These are phyloP conservation scores for Dorcoceras hygrometricum DNA, from an alignment of 257 asterid genomes.

Conservation along the genomic window DNA sequence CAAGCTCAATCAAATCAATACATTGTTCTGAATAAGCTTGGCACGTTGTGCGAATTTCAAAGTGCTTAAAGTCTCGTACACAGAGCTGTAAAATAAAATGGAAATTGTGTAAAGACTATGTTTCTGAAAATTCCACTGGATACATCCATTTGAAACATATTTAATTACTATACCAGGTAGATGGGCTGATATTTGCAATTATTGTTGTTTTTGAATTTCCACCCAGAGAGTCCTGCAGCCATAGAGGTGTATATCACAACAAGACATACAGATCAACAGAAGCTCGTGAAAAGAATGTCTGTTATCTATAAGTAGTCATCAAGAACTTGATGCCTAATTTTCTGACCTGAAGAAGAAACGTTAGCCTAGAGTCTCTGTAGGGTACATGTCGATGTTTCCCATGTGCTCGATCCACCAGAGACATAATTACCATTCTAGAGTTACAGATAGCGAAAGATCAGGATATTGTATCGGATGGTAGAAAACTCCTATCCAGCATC, in stretches of 20 bases:
- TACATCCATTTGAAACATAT: conserved; percentile 12
- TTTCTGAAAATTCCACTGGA: conserved; percentile 11
- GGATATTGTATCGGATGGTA: neutral
- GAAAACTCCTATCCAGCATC: neutral
- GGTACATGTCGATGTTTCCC: conserved; percentile 86
- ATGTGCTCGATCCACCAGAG: conserved; percentile 80
- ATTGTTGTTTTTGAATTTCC: conserved; percentile 86
- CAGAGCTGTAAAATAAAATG: conserved; percentile 49
- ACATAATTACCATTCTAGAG: conserved; percentile 76
- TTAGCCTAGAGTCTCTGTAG: conserved; percentile 83
- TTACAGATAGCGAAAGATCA: conserved; percentile 25
- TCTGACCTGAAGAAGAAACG: conserved; percentile 90
- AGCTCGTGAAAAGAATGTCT: conserved; percentile 20
- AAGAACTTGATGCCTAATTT: neutral
- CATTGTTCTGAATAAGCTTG: conserved; percentile 86
- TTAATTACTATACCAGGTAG: conserved; percentile 48
- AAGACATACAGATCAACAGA: conserved; percentile 14
- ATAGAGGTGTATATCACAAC: conserved; percentile 21
- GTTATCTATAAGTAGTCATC: conserved; percentile 12
- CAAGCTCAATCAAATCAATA: conserved; percentile 27
- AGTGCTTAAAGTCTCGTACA: conserved; percentile 77
- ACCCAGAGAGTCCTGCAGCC: conserved; percentile 83
- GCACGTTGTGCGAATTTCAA: conserved; percentile 90
- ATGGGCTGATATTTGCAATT: conserved; percentile 86
- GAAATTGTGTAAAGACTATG: neutral